Percentiles rank a stretch among this genome's conserved stretches.
Evolutionary conservation across 768 basidiomycete genomes (phyloP).

Genomic region (Paxillus ammoniavirescens): DNA sequence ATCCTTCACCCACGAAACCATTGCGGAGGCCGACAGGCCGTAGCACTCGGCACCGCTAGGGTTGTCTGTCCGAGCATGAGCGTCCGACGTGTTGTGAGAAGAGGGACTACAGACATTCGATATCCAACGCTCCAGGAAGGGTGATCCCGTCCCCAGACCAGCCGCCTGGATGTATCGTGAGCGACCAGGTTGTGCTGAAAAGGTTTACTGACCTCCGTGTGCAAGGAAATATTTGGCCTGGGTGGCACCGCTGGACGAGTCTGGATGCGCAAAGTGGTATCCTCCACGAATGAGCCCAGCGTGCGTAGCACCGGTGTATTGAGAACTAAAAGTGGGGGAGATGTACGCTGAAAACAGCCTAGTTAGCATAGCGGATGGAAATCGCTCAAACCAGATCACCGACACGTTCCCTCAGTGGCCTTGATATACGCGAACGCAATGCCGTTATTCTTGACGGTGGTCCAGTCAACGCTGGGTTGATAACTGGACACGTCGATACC

Average conservation of each 20-base stretch:
- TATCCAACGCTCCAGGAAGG: constrained; percentile 62
- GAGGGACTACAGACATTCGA: constrained; percentile 46
- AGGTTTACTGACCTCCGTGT: constrained; percentile 42
- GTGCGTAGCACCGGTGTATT: constrained; percentile 57
- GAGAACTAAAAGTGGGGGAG: constrained; percentile 36
- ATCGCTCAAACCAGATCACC: constrained; percentile 6
- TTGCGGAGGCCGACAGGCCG: constrained; percentile 46
- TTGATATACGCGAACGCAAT: constrained; percentile 62
- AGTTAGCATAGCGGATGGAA: background rate
- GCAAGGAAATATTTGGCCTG: constrained; percentile 61
- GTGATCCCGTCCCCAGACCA: constrained; percentile 58
- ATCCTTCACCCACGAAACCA: constrained; percentile 64
- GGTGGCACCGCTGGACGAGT: constrained; percentile 48
- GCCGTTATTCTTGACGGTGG: constrained; percentile 47
- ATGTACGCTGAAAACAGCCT: constrained; percentile 17
- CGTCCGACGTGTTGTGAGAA: background rate
- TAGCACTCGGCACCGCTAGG: constrained; percentile 54
- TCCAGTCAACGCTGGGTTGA: constrained; percentile 53
- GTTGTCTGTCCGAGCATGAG: constrained; percentile 38
- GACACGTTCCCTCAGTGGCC: constrained; percentile 63
- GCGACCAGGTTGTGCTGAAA: background rate
- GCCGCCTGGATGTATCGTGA: constrained; percentile 35
- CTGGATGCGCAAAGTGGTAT: constrained; percentile 63
- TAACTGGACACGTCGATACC: constrained; percentile 58
- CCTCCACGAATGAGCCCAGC: constrained; percentile 56